phyloP scores from a whole-genome alignment of 192 early-diverging fungal species.

The Podila horticola region DNA sequence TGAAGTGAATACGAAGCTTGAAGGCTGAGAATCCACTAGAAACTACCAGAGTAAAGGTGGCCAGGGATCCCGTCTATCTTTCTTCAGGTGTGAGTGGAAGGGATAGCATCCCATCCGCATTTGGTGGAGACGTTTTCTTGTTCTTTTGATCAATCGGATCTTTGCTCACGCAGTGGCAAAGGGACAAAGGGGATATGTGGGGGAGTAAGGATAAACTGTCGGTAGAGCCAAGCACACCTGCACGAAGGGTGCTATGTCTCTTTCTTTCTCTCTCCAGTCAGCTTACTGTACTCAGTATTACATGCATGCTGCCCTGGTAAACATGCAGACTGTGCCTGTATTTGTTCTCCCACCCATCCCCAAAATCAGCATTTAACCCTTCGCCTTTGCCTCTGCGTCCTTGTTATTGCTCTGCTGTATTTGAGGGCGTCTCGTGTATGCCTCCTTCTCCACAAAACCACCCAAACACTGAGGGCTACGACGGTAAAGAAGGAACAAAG shows the following conservation, averaged over 20 bases:
- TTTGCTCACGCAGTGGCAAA: neutral
- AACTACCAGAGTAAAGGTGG: too few species aligned
- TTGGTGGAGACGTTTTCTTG: neutral
- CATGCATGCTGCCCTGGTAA: neutral
- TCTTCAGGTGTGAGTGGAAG: too few species aligned
- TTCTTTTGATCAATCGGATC: neutral
- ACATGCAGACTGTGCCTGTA: slow-evolving; percentile 1
- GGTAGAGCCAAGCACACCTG: neutral
- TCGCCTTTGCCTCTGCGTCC: too few species aligned
- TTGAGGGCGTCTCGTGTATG: neutral
- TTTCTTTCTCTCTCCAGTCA: neutral
- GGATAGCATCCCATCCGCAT: neutral
- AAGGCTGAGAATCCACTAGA: too few species aligned
- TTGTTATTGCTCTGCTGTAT: too few species aligned
- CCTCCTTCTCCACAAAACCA: slow-evolving; percentile 12
- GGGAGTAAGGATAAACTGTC: slow-evolving; percentile 12
- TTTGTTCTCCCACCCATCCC: slow-evolving; percentile 5
- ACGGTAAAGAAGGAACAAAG: neutral
- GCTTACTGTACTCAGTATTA: neutral
- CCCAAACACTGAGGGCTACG: neutral
- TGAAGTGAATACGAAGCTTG: too few species aligned
- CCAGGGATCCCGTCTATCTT: too few species aligned
- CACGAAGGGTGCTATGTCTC: neutral
- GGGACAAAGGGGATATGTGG: slow-evolving; percentile 5
- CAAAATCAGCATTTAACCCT: neutral